Conservation (phyloP, 306 rosid genomes). For the Trifolium pratense region DNA sequence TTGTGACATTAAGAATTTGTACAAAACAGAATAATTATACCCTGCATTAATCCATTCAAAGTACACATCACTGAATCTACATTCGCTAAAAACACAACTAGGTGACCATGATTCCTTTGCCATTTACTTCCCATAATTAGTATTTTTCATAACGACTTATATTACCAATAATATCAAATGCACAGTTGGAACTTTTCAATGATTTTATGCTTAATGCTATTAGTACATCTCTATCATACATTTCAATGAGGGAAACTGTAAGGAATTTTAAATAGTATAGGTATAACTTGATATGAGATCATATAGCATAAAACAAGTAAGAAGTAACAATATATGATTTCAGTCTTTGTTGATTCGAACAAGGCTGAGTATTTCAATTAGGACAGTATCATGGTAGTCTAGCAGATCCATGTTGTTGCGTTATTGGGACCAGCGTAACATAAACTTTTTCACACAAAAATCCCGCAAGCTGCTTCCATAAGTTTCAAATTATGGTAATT, state of each 20-base stretch:
- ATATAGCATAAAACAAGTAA: neutral
- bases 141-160: neutral
- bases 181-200: neutral
- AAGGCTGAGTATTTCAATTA: conserved; percentile 2
- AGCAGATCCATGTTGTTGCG: conserved; percentile 8
- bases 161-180: neutral
- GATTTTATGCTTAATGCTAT: neutral
- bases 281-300: conserved; percentile 2
- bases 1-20: too few relatives aligned
- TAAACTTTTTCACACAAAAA: conserved; percentile 5
- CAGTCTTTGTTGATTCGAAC: neutral
- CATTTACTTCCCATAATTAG: neutral
- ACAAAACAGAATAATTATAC: too few relatives aligned
- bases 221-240: neutral
- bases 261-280: conserved; percentile 7
- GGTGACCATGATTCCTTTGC: neutral
- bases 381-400: neutral
- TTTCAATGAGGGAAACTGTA: neutral
- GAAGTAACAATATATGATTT: neutral
- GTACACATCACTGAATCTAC: too few relatives aligned
- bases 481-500: neutral
- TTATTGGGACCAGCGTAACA: neutral
- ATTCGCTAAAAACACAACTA: neutral
- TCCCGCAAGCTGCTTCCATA: neutral
- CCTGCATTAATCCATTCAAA: too few relatives aligned